Conservation (phyloP, 2,329 filamentous ascomycete species). For the Diaporthe longicolla region DNA sequence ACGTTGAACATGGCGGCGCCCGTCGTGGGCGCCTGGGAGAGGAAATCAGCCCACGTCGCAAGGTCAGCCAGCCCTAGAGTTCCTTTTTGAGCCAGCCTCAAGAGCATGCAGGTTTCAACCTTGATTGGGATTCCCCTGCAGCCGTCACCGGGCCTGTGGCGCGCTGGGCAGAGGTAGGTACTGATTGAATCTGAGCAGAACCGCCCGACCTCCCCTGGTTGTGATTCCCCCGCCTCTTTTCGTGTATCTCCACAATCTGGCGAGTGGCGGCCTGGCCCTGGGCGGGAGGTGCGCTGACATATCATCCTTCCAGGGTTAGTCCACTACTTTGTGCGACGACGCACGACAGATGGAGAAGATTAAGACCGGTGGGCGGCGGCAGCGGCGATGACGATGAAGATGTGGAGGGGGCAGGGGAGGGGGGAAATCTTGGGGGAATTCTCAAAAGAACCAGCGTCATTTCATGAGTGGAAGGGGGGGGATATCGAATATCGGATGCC, state of each 20-base stretch:
- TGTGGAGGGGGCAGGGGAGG: neutral
- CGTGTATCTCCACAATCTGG: constrained; percentile 26
- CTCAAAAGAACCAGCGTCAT: neutral
- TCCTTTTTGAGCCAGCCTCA: constrained; percentile 9
- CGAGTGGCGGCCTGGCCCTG: constrained; percentile 12
- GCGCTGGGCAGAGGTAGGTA: neutral
- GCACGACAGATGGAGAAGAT: constrained; percentile 32
- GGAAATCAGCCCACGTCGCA: neutral
- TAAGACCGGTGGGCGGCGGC: constrained; percentile 16
- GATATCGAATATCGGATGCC: constrained; percentile 20
- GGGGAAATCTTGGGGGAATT: neutral
- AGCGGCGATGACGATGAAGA: constrained; percentile 20
- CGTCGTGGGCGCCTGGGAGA: neutral
- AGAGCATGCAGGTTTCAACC: constrained; percentile 19
- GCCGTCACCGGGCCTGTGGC: neutral
- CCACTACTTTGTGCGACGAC: constrained; percentile 29
- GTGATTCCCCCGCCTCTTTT: neutral
- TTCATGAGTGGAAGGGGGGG: neutral
- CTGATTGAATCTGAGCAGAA: constrained; percentile 4
- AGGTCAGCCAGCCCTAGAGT: neutral
- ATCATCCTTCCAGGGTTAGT: neutral
- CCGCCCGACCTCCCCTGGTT: too few relatives aligned
- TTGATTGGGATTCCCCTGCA: constrained; percentile 29
- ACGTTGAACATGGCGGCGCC: constrained; percentile 33
- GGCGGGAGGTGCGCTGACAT: constrained; percentile 15